Percentiles rank a stretch among this genome's conserved stretches.
Conservation (phyloP, 2,329 filamentous ascomycete genomes). For the Didymella keratinophila region DNA sequence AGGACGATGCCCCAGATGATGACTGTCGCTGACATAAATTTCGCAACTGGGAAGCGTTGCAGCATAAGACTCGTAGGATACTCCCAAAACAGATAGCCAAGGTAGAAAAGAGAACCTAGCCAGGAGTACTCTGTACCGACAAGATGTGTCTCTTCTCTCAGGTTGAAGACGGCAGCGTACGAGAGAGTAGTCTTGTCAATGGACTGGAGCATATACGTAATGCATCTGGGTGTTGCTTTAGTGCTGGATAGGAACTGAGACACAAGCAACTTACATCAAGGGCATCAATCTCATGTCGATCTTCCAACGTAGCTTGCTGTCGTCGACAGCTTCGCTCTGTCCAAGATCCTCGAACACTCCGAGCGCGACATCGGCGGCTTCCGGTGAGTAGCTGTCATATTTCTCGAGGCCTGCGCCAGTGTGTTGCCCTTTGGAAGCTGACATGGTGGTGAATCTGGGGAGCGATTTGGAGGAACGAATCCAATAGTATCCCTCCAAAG, state of each 20-base stretch:
- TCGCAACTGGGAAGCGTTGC: not conserved
- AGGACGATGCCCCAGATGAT: not conserved
- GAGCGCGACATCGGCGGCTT: not conserved
- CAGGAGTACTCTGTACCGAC: not conserved
- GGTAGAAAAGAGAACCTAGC: not conserved
- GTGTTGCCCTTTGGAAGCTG: not conserved
- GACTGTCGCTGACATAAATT: not conserved
- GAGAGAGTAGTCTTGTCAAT: not conserved
- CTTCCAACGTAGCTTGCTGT: constrained; percentile 1
- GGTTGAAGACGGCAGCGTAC: not conserved
- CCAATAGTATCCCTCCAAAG: not conserved
- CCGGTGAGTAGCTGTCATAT: not conserved
- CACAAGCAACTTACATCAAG: not conserved
- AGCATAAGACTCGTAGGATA: not conserved
- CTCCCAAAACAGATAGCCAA: not conserved
- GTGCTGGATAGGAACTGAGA: not conserved
- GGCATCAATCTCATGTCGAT: constrained; percentile 7
- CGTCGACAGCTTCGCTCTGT: not conserved
- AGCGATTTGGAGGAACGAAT: not conserved
- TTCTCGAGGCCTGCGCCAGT: not conserved
- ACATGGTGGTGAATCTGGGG: not conserved
- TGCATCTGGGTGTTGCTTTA: not conserved
- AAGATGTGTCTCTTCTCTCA: not conserved
- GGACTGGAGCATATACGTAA: constrained; percentile 2
- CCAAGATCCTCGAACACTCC: constrained; percentile 1